A percentile compares a stretch with the other conserved stretches of the same genome.
Conservation (phyloP, 1,284 basidiomycete species). For the Peniophora sp. region DNA sequence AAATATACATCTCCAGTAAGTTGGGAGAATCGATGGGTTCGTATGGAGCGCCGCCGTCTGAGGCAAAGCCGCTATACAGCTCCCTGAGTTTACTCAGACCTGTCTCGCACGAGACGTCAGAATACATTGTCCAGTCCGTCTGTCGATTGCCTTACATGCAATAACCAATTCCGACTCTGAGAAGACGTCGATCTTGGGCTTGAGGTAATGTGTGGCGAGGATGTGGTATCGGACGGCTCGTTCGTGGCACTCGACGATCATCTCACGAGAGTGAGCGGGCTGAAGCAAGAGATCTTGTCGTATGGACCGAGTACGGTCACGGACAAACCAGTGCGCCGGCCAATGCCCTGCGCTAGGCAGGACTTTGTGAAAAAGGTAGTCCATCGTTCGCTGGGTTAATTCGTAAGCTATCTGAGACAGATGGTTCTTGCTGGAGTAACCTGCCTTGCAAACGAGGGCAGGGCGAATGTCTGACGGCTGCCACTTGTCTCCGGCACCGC, state of each 20-base stretch:
- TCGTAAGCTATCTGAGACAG: neutral
- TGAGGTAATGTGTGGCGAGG: slow-evolving; percentile 58
- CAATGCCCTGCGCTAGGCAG: slow-evolving; percentile 64
- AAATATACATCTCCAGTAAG: slow-evolving; percentile 94
- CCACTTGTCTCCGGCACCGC: slow-evolving; percentile 89
- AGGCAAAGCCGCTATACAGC: no score
- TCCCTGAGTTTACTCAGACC: no score
- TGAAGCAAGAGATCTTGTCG: slow-evolving; percentile 96
- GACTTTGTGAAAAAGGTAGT: slow-evolving; percentile 87
- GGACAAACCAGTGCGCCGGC: slow-evolving; percentile 77
- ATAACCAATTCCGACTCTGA: no score
- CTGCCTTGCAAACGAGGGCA: slow-evolving; percentile 73
- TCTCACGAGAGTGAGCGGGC: slow-evolving; percentile 57
- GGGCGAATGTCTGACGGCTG: slow-evolving; percentile 91
- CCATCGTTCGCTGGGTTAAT: slow-evolving; percentile 62
- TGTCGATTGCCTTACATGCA: no score
- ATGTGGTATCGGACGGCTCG: slow-evolving; percentile 94
- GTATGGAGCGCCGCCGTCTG: slow-evolving; percentile 85
- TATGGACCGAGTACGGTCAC: slow-evolving; percentile 87
- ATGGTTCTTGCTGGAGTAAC: slow-evolving; percentile 9
- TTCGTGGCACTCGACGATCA: slow-evolving; percentile 88
- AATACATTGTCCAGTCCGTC: no score
- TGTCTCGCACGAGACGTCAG: no score
- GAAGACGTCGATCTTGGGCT: no score
- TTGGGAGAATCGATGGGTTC: slow-evolving; percentile 74